A percentile compares a stretch with the other conserved stretches of the same genome.
These are phyloP conservation scores for Solanum dulcamara DNA, from an alignment of 257 asterid genomes.

Conservation along the genomic window DNA sequence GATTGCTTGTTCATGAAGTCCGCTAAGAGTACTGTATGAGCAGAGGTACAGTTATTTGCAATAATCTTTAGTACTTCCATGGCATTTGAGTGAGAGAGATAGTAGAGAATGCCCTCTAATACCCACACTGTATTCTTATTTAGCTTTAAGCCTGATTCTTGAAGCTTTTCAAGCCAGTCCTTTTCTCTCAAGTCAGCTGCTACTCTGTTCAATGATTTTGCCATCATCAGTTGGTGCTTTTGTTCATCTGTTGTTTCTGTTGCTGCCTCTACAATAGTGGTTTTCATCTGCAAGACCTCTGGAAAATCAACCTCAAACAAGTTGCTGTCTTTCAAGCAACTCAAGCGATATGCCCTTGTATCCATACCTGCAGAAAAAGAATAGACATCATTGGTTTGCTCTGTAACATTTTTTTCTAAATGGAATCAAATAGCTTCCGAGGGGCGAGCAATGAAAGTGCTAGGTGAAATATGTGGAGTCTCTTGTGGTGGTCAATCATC, in stretches of 20 bases:
- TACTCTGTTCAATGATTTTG: slow-evolving; percentile 73
- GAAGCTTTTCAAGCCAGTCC: slow-evolving; percentile 90
- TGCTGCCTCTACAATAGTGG: slow-evolving; percentile 68
- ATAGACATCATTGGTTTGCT: slow-evolving; percentile 1
- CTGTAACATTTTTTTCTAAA: background rate
- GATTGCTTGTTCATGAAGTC: slow-evolving; percentile 98
- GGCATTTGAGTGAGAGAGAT: slow-evolving; percentile 65
- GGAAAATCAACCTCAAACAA: slow-evolving; percentile 87
- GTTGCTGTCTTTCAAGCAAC: slow-evolving; percentile 68
- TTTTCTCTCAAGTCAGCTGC: slow-evolving; percentile 79
- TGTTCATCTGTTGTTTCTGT: slow-evolving; percentile 32
- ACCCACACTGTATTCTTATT: slow-evolving; percentile 71
- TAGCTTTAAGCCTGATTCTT: slow-evolving; percentile 63
- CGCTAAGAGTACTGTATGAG: slow-evolving; percentile 74
- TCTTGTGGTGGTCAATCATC: background rate
- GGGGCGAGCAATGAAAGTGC: background rate
- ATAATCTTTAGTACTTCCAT: slow-evolving; percentile 58
- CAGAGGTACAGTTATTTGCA: slow-evolving; percentile 49
- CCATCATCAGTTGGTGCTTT: slow-evolving; percentile 48
- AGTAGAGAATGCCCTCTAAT: slow-evolving; percentile 81
- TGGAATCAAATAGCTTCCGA: background rate
- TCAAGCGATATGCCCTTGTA: slow-evolving; percentile 76
- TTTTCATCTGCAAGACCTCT: slow-evolving; percentile 65
- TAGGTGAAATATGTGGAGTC: background rate
- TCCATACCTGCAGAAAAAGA: slow-evolving; percentile 77